Evolutionary conservation across 1,139 yeast genomes (phyloP), one percentile per base, ranked within the genome.

Genomic region (Candida tetrigidarum): DNA sequence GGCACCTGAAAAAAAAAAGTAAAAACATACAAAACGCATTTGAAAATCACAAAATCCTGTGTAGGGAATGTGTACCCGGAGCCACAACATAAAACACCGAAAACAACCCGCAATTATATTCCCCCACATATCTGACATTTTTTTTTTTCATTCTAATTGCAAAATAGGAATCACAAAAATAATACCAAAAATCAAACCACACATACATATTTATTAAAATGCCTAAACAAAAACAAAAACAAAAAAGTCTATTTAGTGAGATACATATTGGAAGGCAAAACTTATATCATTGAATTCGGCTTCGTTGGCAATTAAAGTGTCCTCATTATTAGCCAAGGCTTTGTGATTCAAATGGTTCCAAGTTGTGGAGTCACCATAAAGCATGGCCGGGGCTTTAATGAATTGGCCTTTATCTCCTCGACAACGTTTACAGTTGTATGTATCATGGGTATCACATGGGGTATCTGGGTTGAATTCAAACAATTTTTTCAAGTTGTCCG

Each of bases 291-390:
- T 75, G 54, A 79, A 80, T 19, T 78, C 74, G 18, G 77, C 69
- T 61, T 93, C 99, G 58, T 86, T 90, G 49, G 82, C 78, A 47
- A 93, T 69, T 43, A 93, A 69, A 46, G 81, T 75, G 60, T 93
- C 99, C 57, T 91, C 88, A 35, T 92, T 89, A 30, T 68, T 66
- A 18, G 65, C 69, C 57, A 93, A 71, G 2, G 80, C 81, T 3
- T 68, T 75, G 50, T 79, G 88, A 47, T 84, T 78, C 50, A 88
- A 76, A 66, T 93, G 99, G 62, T 93, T 92, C 99, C 99, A 93
- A 0, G 97, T 85, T 0, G 97, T 93, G 0, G 98, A 89, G 66
- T 95, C 99, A 52, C 99, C 99, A 60, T 95, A 95, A 34, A 93
- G 72, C 96, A 93, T 91, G 1, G 96, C 96, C 0, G 86, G 83